phyloP scores from a whole-genome alignment of 148 eudicot species.

The Silene uniflora region DNA sequence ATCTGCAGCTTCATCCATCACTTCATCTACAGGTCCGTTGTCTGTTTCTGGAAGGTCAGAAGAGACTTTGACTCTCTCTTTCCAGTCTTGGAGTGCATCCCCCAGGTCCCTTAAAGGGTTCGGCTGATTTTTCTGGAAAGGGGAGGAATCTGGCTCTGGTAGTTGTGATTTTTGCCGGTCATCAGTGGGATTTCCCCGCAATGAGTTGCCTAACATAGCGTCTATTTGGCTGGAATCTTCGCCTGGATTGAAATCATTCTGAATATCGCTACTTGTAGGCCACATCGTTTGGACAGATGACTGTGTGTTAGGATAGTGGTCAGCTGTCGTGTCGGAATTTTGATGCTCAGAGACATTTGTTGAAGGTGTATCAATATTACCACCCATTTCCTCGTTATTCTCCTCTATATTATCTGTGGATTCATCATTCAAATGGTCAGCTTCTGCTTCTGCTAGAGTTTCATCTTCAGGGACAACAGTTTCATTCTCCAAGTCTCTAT shows the following conservation, averaged over 20 bases:
- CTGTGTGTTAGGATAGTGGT: conserved; percentile 36
- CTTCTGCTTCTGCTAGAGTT: conserved; percentile 34
- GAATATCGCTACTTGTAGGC: conserved; percentile 7
- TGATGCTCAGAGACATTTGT: conserved; percentile 39
- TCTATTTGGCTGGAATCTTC: conserved; percentile 51
- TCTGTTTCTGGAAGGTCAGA: conserved; percentile 49
- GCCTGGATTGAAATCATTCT: conserved; percentile 53
- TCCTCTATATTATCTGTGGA: conserved; percentile 35
- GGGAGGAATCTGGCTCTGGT: conserved; percentile 49
- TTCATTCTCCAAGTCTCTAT: conserved; percentile 39
- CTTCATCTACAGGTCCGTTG: conserved; percentile 43
- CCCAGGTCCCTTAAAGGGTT: conserved; percentile 82
- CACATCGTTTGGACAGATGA: conserved; percentile 46
- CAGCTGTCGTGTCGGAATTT: conserved; percentile 25
- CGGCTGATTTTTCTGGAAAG: conserved; percentile 55
- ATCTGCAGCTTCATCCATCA: conserved; percentile 55
- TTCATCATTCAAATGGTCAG: conserved; percentile 39
- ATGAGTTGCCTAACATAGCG: conserved; percentile 49
- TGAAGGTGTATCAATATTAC: conserved; percentile 35
- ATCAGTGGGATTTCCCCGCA: conserved; percentile 47
- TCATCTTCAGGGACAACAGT: conserved; percentile 34
- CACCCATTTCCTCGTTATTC: conserved; percentile 39
- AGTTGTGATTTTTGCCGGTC: conserved; percentile 41
- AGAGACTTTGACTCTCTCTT: conserved; percentile 85
- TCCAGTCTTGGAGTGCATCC: conserved; percentile 93